These are phyloP conservation scores for Schizochytrium sp. DNA, from an alignment of 108 stramenopile genomes.

Conservation along the genomic window DNA sequence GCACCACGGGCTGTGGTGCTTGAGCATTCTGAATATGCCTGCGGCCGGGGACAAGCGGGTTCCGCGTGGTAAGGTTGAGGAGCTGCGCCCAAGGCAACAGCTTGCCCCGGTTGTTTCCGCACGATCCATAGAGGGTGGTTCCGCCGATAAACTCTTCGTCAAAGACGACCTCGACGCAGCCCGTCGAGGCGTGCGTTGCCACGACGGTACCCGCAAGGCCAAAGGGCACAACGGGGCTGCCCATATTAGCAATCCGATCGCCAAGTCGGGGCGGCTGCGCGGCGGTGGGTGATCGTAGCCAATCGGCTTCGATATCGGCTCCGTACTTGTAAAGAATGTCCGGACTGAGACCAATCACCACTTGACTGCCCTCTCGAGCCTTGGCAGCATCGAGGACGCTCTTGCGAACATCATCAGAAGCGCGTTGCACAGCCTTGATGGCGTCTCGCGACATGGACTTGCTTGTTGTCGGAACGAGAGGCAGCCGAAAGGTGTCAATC, in stretches of 20 bases:
- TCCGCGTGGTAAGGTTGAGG: background rate
- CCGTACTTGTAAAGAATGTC: background rate
- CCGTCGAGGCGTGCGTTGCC: conserved; percentile 73
- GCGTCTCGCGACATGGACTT: conserved; percentile 77
- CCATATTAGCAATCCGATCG: conserved; percentile 83
- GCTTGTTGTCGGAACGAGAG: conserved; percentile 76
- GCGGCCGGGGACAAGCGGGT: background rate
- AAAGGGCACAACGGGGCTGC: conserved; percentile 81
- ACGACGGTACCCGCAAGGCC: conserved; percentile 91
- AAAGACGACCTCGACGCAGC: conserved; percentile 95
- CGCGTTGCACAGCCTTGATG: conserved; percentile 77
- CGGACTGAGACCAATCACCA: conserved; percentile 2
- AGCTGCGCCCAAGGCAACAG: conserved; percentile 81
- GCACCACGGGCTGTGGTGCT: background rate
- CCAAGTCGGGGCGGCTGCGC: conserved; percentile 63
- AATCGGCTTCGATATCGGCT: conserved; percentile 6
- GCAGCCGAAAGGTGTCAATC: conserved; percentile 72
- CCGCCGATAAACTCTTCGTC: conserved; percentile 97
- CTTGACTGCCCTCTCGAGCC: conserved; percentile 50
- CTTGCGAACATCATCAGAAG: conserved; percentile 76
- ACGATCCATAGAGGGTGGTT: conserved; percentile 74
- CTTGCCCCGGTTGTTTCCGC: conserved; percentile 84
- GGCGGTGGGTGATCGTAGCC: background rate
- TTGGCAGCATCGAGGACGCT: conserved; percentile 53
- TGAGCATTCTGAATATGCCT: background rate